Percentiles rank a stretch among this genome's conserved stretches.
Evolutionary conservation across 1,284 basidiomycete genomes (phyloP).

Genomic region (Rugosomyces carneus): DNA sequence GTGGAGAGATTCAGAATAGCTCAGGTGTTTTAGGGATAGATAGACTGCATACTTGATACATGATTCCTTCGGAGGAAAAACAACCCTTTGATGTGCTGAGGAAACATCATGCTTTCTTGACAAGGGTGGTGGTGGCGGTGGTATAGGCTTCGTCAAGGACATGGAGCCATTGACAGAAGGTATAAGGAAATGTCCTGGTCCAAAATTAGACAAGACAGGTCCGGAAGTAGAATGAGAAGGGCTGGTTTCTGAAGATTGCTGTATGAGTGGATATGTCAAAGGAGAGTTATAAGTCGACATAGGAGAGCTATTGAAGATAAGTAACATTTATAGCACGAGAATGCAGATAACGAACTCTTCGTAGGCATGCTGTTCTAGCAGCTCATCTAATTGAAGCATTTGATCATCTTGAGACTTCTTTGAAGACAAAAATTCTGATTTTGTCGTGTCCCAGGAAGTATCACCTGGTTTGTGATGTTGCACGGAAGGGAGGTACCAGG

Average conservation of each 20-base stretch:
- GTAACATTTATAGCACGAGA: constrained; percentile 15
- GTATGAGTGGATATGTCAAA: constrained; percentile 22
- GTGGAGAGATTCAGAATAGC: constrained; percentile 11
- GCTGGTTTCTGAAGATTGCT: constrained; percentile 19
- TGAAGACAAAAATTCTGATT: constrained; percentile 26
- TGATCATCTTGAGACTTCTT: constrained; percentile 43
- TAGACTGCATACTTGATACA: constrained; percentile 59
- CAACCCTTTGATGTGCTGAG: constrained; percentile 46
- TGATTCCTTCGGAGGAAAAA: constrained; percentile 63
- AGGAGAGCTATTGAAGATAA: constrained; percentile 20
- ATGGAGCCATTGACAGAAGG: constrained; percentile 28
- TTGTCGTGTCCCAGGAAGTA: constrained; percentile 35
- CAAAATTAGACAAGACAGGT: constrained; percentile 24
- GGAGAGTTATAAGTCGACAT: constrained; percentile 8
- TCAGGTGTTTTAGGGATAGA: constrained; percentile 5
- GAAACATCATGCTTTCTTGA: constrained; percentile 48
- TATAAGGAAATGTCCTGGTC: constrained; percentile 27
- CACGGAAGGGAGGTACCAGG: constrained; percentile 47
- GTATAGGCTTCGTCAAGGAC: constrained; percentile 46
- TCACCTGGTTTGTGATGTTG: constrained; percentile 27
- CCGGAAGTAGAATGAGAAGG: constrained; percentile 14
- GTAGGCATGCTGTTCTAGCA: constrained; percentile 64
- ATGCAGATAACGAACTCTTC: constrained; percentile 56
- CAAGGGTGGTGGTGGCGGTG: constrained; percentile 51
- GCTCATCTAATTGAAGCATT: constrained; percentile 61